Base-by-base conservation (phyloP, 2,329 filamentous ascomycete species). In the Claviceps sp. region DNA sequence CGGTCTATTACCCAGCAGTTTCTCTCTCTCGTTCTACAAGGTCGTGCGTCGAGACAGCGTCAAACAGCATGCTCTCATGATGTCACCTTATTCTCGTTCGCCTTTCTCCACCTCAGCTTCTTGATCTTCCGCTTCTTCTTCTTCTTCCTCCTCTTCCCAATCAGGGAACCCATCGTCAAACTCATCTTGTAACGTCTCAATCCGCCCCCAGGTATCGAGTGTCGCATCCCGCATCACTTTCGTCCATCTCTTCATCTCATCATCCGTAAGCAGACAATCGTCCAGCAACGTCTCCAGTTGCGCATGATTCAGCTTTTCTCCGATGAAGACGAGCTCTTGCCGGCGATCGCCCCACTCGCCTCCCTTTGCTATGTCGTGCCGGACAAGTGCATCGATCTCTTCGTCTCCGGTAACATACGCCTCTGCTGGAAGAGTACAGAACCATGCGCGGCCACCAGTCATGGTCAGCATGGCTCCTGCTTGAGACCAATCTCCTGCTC, bases 241-340 rank as follows among this genome's bases (percentile, higher is more conserved):
- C 58, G 77, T 70, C 72, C 80, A 80, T 58, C 68, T 62, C 34
- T 61, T 61, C 60, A 75, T 77, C 64, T 88, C 84, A 0, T 62
- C 62, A 22, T 83, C 76, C n/a, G 73, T 72, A 2, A 88, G 62
- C 23, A 87, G 61, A 58, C 83, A 86, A 2, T 62, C 64, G 58
- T 88, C 79, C 3, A 88, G 62, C 37, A 74, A 62, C 4, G 63
- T 65, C 23, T 72, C 75, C 16, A 88, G 66, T 0, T 68, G 71
- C 5, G 62, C 60, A 1, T 71, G 60, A 48, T 85, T 72, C 14
- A 88, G 69, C 5, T 73, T 72, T 63, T 86, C 82, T 0, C 84
- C 84, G 52, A 88, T 87, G 54, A 88, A 85, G 2, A 88, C 84
- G 6, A 88, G 62, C 62, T 88, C 84, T 61, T 88, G 83, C 2